Evolutionary conservation across 2,329 filamentous ascomycete genomes (phyloP).

Genomic region (Pseudogymnoascus sp.): DNA sequence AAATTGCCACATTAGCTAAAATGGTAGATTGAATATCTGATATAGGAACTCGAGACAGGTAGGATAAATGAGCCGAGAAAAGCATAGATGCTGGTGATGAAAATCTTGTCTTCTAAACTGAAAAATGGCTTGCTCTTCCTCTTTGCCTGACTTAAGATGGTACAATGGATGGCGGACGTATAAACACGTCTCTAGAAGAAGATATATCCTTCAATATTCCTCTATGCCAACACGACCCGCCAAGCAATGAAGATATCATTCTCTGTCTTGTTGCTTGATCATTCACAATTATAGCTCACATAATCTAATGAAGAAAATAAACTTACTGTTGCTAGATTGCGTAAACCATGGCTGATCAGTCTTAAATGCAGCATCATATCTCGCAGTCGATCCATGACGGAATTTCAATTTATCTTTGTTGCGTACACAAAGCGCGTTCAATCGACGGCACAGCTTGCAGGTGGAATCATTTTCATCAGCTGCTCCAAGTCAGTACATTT

Average conservation of each 20-base stretch:
- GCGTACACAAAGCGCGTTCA: background rate
- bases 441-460: background rate
- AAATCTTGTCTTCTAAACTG: background rate
- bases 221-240: background rate
- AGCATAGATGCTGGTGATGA: background rate
- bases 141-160: background rate
- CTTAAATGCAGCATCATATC: conserved; percentile 27
- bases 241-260: background rate
- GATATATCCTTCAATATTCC: background rate
- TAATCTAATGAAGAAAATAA: background rate
- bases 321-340: conserved; percentile 22
- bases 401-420: conserved; percentile 16
- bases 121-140: background rate
- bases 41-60: background rate
- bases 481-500: background rate
- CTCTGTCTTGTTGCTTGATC: background rate
- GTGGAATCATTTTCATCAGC: background rate
- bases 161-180: background rate
- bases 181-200: background rate
- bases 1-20: background rate
- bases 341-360: conserved; percentile 29
- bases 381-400: conserved; percentile 29
- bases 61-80: background rate
- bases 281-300: conserved; percentile 5
- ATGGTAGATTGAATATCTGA: background rate